Conservation (phyloP, 2,329 filamentous ascomycete species). For the Aspergillus quadricinctus region DNA sequence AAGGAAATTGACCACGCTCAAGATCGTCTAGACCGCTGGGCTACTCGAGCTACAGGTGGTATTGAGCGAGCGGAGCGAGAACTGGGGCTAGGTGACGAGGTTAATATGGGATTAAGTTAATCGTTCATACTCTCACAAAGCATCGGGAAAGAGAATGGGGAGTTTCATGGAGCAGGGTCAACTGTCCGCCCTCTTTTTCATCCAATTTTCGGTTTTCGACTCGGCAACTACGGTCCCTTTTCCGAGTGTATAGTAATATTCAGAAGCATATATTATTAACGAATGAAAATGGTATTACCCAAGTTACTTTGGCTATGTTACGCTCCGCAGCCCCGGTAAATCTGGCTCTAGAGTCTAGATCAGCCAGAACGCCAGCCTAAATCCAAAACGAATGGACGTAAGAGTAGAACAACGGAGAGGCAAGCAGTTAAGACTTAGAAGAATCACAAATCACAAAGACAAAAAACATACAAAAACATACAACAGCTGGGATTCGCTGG, state of each 20-base stretch:
- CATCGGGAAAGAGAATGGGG: background rate
- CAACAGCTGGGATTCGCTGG: too few species aligned
- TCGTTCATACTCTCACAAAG: background rate
- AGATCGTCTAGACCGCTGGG: slow-evolving; percentile 49
- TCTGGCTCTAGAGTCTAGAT: too few species aligned
- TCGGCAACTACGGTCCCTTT: background rate
- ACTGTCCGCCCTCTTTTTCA: background rate
- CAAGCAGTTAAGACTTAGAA: too few species aligned
- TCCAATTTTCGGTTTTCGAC: background rate
- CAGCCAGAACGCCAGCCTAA: too few species aligned
- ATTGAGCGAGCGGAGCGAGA: slow-evolving; percentile 49
- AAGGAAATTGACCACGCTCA: slow-evolving; percentile 36
- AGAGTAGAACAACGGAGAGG: too few species aligned
- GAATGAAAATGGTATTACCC: background rate
- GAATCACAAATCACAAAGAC: too few species aligned
- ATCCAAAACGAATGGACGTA: too few species aligned
- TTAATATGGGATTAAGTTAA: slow-evolving; percentile 76
- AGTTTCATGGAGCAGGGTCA: background rate
- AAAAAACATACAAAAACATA: too few species aligned
- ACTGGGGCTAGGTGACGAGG: slow-evolving; percentile 81
- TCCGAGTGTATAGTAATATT: background rate
- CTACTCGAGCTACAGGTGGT: slow-evolving; percentile 52
- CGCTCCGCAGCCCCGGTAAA: too few species aligned
- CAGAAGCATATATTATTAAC: background rate
- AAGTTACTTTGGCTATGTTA: too few species aligned